These are phyloP conservation scores for Aspergillus niger DNA, from an alignment of 2,329 filamentous ascomycete species.

Conservation along the genomic window DNA sequence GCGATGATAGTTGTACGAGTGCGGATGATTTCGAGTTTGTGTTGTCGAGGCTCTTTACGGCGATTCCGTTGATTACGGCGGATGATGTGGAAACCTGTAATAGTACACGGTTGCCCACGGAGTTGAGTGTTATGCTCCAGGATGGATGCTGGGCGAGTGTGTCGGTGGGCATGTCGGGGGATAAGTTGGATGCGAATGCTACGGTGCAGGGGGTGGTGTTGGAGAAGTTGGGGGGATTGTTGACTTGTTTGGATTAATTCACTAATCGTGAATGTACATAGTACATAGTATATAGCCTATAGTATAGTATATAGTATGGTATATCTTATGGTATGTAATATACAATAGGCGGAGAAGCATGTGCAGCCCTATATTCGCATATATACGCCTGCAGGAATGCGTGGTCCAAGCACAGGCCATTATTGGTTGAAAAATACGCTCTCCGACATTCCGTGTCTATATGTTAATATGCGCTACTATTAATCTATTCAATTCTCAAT, in stretches of 20 bases:
- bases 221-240: conserved; percentile 52
- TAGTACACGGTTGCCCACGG: conserved; percentile 58
- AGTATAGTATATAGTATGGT: too few relatives aligned
- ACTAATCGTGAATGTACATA: too few relatives aligned
- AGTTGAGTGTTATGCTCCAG: conserved; percentile 54
- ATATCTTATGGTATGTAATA: too few relatives aligned
- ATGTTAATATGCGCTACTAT: too few relatives aligned
- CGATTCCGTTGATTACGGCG: conserved; percentile 35
- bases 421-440: background rate
- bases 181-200: conserved; percentile 62
- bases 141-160: conserved; percentile 64
- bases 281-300: too few relatives aligned
- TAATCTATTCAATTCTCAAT: too few relatives aligned
- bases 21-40: conserved; percentile 64
- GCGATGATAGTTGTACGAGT: conserved; percentile 52
- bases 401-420: background rate
- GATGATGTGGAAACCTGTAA: conserved; percentile 62
- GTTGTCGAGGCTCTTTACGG: conserved; percentile 61
- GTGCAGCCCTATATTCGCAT: conserved; percentile 28
- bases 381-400: background rate
- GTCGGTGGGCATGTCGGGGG: conserved; percentile 61
- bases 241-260: conserved; percentile 46
- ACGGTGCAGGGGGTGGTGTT: conserved; percentile 55
- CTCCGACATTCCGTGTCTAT: background rate
- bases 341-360: too few relatives aligned